Conservation (phyloP, 2,329 filamentous ascomycete species). For the Beauveria rudraprayagi region DNA sequence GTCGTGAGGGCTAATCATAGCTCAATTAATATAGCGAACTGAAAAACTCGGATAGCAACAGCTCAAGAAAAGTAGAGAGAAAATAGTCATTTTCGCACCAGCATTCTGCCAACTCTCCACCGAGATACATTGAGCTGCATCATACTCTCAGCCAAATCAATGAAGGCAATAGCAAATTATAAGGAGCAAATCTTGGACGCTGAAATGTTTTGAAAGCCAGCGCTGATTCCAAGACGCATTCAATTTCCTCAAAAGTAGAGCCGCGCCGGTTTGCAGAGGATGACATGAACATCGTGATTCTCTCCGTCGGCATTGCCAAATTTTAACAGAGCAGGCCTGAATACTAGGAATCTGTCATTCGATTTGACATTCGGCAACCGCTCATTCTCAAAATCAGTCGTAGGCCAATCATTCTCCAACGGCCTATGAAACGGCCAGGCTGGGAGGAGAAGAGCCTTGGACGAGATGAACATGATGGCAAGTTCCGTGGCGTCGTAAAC, state of each 20-base stretch:
- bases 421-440: not conserved
- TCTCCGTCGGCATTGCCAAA: conserved; percentile 1
- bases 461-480: not conserved
- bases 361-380: not conserved
- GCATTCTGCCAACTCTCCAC: no score
- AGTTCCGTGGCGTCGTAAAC: not conserved
- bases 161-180: no score
- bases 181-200: no score
- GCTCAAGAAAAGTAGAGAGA: no score
- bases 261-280: not conserved
- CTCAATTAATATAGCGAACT: no score
- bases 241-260: not conserved
- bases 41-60: no score
- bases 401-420: not conserved
- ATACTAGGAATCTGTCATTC: not conserved
- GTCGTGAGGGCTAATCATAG: no score
- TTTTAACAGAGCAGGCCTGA: not conserved
- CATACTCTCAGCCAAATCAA: no score
- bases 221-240: no score
- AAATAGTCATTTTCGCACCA: no score
- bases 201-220: no score
- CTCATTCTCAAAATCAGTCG: not conserved
- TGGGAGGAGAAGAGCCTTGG: not conserved
- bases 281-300: not conserved
- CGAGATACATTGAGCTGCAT: no score